Conservation (phyloP, 345 rosid species). For the Eucalyptus erythrocorys region DNA sequence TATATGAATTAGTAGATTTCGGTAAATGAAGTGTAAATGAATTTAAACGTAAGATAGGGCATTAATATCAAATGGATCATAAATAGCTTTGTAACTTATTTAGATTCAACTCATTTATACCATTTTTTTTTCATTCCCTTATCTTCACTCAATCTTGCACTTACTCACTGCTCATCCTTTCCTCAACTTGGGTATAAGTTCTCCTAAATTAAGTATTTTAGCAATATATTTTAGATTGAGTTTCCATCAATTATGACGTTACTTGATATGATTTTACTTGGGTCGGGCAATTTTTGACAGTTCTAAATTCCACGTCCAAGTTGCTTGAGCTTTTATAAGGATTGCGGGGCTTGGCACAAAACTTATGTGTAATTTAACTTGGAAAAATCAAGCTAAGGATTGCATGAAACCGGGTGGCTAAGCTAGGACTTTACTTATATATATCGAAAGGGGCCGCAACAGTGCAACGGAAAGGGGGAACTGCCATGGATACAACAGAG, state of each 20-base stretch:
- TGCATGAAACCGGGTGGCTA: neutral
- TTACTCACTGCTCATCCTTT: neutral
- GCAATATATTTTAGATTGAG: neutral
- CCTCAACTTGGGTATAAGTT: neutral
- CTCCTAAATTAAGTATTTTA: no score
- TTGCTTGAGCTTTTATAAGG: neutral
- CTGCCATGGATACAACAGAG: neutral
- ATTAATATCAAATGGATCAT: neutral
- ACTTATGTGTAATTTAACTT: neutral
- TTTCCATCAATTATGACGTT: no score
- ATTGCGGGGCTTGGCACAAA: neutral
- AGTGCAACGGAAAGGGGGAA: neutral
- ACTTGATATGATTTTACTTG: no score
- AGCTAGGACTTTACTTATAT: neutral
- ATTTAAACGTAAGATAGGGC: no score
- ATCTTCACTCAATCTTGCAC: rapidly evolving
- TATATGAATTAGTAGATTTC: no score
- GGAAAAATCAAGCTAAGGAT: neutral
- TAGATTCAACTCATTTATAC: no score
- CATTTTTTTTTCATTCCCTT: rapidly evolving
- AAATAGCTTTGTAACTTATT: no score
- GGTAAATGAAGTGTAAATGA: no score
- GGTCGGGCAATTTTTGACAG: rapidly evolving
- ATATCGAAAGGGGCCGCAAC: neutral
- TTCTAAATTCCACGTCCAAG: no score